These are phyloP conservation scores for Penicillium coffeae DNA, from an alignment of 495 filamentous ascomycete genomes.

Conservation along the genomic window DNA sequence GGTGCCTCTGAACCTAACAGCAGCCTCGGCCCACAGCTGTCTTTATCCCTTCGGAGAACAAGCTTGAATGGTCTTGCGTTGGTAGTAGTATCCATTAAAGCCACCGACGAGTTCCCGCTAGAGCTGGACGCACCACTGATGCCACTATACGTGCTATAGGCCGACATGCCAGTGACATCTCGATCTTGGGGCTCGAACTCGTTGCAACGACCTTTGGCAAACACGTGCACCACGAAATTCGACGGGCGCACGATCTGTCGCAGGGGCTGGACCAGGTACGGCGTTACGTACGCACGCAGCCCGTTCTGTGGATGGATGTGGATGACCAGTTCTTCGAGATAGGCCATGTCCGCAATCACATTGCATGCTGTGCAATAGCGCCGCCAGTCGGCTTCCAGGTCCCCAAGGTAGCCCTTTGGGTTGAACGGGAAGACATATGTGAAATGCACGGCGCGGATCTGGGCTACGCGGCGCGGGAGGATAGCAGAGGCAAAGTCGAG, in stretches of 20 bases:
- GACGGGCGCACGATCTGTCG: neutral
- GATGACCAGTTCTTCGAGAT: constrained; percentile 2
- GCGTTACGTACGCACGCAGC: neutral
- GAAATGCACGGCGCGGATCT: neutral
- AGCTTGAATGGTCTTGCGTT: neutral
- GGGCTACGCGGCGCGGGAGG: neutral
- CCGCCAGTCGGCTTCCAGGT: neutral
- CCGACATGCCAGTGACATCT: neutral
- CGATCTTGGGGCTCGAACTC: neutral
- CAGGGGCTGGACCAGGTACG: neutral
- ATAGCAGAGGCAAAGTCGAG: neutral
- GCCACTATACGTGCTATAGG: neutral
- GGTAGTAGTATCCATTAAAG: neutral
- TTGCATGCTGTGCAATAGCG: constrained; percentile 1
- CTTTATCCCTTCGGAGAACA: neutral
- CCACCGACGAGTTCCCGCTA: neutral
- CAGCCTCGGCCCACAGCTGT: neutral
- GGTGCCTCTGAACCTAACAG: constrained; percentile 16
- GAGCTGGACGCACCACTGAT: neutral
- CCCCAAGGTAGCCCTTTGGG: neutral
- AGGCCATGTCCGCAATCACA: neutral
- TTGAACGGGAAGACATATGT: neutral
- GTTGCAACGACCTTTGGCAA: neutral
- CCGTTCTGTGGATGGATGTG: constrained; percentile 1
- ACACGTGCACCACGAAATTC: neutral